Conservation (phyloP, 2,329 filamentous ascomycete species). For the Sporothrix brunneoviolacea region DNA sequence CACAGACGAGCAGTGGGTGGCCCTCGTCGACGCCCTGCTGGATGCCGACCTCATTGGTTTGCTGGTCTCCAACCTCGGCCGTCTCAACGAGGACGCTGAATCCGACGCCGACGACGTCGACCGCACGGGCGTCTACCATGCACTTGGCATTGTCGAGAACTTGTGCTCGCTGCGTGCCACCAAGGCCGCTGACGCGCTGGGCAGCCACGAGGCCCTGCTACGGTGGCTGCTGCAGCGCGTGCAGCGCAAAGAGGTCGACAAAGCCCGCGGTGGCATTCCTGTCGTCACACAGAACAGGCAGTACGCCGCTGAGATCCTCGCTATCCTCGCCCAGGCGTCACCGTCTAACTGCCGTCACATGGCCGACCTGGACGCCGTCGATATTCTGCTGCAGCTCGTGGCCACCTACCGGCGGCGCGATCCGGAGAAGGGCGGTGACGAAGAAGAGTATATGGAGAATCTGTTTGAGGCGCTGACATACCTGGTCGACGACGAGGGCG, state of each 20-base stretch:
- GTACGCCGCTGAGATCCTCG: conserved; percentile 85
- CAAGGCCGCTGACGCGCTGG: conserved; percentile 64
- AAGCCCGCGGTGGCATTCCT: neutral
- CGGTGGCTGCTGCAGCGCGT: conserved; percentile 71
- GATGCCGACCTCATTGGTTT: conserved; percentile 68
- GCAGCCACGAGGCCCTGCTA: conserved; percentile 59
- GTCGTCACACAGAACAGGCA: conserved; percentile 83
- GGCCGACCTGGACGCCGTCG: conserved; percentile 62
- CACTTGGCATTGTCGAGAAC: conserved; percentile 77
- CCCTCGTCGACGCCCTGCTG: conserved; percentile 60
- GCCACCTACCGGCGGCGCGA: conserved; percentile 81
- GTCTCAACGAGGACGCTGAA: conserved; percentile 67
- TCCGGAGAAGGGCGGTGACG: conserved; percentile 75
- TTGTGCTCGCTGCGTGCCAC: conserved; percentile 61
- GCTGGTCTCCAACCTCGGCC: conserved; percentile 67
- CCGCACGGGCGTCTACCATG: conserved; percentile 78
- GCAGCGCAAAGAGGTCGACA: conserved; percentile 52
- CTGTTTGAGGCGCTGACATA: conserved; percentile 82
- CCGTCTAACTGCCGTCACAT: conserved; percentile 57
- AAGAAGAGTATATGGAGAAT: conserved; percentile 94
- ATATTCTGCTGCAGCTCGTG: conserved; percentile 73
- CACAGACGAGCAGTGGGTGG: conserved; percentile 73
- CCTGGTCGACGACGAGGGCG: conserved; percentile 57
- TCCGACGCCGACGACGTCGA: conserved; percentile 59
- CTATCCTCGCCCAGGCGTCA: conserved; percentile 78